Conservation (phyloP, 495 filamentous ascomycete genomes). For the Penicillium pulvis region DNA sequence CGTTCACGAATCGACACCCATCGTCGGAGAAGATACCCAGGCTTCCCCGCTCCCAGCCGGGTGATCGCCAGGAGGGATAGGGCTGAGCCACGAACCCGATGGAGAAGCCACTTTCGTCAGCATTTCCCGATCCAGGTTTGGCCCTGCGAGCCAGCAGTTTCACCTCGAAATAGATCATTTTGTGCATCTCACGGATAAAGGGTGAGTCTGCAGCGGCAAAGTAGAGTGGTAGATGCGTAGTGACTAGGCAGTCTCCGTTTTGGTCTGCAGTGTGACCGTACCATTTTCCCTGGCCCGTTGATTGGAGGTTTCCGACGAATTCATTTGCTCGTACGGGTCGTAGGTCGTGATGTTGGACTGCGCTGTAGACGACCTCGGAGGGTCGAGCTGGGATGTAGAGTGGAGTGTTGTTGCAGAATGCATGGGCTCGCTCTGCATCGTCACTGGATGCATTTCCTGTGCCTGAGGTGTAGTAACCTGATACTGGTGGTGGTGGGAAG, state of each 20-base stretch:
- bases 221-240: constrained; percentile 76
- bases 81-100: constrained; percentile 80
- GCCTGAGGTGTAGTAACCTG: constrained; percentile 66
- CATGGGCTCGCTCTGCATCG: constrained; percentile 71
- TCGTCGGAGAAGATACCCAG: constrained; percentile 92
- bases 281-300: constrained; percentile 42
- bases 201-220: constrained; percentile 69
- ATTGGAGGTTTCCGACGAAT: constrained; percentile 46
- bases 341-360: constrained; percentile 46
- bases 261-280: constrained; percentile 42
- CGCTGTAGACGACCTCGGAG: constrained; percentile 38
- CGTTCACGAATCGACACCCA: constrained; percentile 83
- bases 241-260: constrained; percentile 49
- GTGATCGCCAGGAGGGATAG: constrained; percentile 84
- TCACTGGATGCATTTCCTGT: constrained; percentile 71
- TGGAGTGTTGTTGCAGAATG: constrained; percentile 68
- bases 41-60: constrained; percentile 87
- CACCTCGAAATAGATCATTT: constrained; percentile 81
- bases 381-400: constrained; percentile 59
- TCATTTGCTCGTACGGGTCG: constrained; percentile 48
- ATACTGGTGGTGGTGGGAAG: constrained; percentile 78
- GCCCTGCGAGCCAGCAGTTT: constrained; percentile 51
- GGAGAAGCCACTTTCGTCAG: constrained; percentile 64
- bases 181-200: constrained; percentile 50
- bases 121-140: constrained; percentile 27